Evolutionary conservation across 2,329 filamentous ascomycete genomes (phyloP).

Genomic region (Penicillium sp.): DNA sequence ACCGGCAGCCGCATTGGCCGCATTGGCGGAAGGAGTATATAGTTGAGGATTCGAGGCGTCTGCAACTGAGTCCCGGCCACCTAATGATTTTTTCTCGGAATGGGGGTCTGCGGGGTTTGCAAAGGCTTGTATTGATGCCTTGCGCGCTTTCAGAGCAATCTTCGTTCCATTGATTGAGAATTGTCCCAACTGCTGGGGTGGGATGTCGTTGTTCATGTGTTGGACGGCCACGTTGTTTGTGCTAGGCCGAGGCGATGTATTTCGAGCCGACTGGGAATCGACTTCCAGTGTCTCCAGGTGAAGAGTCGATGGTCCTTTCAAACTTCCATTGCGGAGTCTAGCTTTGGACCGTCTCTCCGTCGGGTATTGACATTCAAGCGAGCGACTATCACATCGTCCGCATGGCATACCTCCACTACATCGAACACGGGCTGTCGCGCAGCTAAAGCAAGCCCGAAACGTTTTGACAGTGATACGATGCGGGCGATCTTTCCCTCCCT

Average conservation of each 20-base stretch:
- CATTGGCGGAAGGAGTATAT: slow-evolving; percentile 11
- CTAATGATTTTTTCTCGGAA: background rate
- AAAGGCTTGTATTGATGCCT: slow-evolving; percentile 3
- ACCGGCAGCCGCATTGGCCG: slow-evolving; percentile 12
- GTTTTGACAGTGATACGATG: slow-evolving; percentile 49
- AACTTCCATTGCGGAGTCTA: slow-evolving; percentile 27
- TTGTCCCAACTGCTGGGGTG: slow-evolving; percentile 10
- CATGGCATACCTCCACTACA: slow-evolving; percentile 46
- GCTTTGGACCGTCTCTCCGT: slow-evolving; percentile 44
- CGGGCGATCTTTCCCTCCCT: slow-evolving; percentile 40
- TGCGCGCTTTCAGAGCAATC: slow-evolving; percentile 1
- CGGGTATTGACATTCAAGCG: slow-evolving; percentile 45
- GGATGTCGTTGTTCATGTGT: slow-evolving; percentile 3
- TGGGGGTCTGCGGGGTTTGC: slow-evolving; percentile 1
- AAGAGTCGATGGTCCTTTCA: slow-evolving; percentile 10
- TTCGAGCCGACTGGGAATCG: slow-evolving; percentile 16
- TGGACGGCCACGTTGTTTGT: background rate
- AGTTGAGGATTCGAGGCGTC: slow-evolving; percentile 12
- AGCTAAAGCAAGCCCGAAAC: slow-evolving; percentile 47
- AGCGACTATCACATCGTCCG: slow-evolving; percentile 42
- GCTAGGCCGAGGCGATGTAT: background rate
- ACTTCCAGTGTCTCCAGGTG: slow-evolving; percentile 13
- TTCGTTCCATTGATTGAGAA: slow-evolving; percentile 13
- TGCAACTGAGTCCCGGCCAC: slow-evolving; percentile 5
- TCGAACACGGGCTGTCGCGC: slow-evolving; percentile 45